Percentiles rank a stretch among this genome's conserved stretches.
Evolutionary conservation across 1,139 yeast genomes (phyloP).

Genomic region (Tardiomyces digboiensis): DNA sequence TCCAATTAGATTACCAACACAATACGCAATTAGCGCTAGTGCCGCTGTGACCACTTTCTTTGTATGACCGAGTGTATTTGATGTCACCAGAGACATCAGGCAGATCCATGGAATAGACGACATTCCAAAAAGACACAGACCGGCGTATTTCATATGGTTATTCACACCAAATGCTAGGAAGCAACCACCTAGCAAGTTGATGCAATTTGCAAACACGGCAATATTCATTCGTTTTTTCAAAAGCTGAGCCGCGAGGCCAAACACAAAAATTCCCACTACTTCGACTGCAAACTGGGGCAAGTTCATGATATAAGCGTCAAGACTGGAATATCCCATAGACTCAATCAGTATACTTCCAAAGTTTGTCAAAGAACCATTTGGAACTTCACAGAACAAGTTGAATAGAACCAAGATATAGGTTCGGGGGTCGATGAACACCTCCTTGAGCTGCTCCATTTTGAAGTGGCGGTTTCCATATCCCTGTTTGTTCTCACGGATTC

Average conservation of each 20-base stretch:
- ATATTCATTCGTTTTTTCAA: not conserved
- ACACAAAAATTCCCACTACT: slow-evolving; percentile 1
- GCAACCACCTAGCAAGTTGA: not conserved
- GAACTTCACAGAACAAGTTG: slow-evolving; percentile 13
- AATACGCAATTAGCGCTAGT: slow-evolving; percentile 42
- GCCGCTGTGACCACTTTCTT: slow-evolving; percentile 40
- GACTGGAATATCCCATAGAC: slow-evolving; percentile 29
- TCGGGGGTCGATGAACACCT: slow-evolving; percentile 33
- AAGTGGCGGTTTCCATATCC: slow-evolving; percentile 48
- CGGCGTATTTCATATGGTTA: not conserved
- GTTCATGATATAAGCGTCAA: slow-evolving; percentile 32
- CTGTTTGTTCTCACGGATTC: slow-evolving; percentile 38
- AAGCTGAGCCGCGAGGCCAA: not conserved
- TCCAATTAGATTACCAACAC: slow-evolving; percentile 51
- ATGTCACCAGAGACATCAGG: slow-evolving; percentile 35
- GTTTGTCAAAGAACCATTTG: slow-evolving; percentile 41
- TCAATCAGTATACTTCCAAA: slow-evolving; percentile 33
- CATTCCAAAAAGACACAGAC: not conserved
- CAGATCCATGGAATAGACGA: not conserved
- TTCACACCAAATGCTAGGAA: not conserved
- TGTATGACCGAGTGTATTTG: slow-evolving; percentile 54
- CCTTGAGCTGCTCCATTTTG: slow-evolving; percentile 44
- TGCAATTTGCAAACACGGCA: not conserved
- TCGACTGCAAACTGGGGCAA: slow-evolving; percentile 29
- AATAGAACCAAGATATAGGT: slow-evolving; percentile 35